Conservation (phyloP, 164 flowering plant genomes). For the Magnolia officinalis region DNA sequence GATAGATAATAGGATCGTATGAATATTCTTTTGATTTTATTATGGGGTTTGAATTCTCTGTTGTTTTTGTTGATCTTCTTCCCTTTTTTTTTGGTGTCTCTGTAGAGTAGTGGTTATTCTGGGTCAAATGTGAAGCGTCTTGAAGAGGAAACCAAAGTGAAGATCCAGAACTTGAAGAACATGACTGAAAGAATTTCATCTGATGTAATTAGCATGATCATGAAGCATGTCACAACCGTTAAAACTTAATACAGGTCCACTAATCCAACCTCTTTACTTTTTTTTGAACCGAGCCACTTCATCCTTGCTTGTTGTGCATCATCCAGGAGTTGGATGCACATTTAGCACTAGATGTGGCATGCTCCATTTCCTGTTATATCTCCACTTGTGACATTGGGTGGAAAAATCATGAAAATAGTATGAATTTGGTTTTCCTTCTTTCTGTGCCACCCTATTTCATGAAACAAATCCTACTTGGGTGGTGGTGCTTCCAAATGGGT, state of each 20-base stretch:
- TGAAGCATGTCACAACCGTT: conserved; percentile 39
- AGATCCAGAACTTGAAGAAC: conserved; percentile 39
- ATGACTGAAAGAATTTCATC: conserved; percentile 26
- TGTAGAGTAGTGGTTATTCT: conserved; percentile 44
- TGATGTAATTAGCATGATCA: conserved; percentile 44
- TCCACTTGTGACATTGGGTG: too few species aligned
- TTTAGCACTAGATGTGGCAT: neutral
- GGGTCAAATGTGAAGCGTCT: conserved; percentile 43
- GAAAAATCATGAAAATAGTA: too few species aligned
- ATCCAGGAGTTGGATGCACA: neutral
- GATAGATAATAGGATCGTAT: neutral
- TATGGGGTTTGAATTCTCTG: too few species aligned
- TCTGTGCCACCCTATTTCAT: neutral
- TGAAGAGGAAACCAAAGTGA: conserved; percentile 51
- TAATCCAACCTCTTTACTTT: neutral
- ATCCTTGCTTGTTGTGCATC: neutral
- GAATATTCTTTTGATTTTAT: neutral
- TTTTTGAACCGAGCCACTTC: neutral
- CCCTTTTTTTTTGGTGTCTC: neutral
- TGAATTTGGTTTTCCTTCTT: too few species aligned
- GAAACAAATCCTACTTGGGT: neutral
- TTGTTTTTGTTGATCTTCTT: neutral
- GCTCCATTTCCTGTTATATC: too few species aligned
- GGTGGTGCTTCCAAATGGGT: too few species aligned
- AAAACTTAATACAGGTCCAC: conserved; percentile 22